Evolutionary conservation across 2,329 filamentous ascomycete genomes (phyloP), one percentile per base, ranked within the genome.

Genomic region (Apiospora malaysiana): DNA sequence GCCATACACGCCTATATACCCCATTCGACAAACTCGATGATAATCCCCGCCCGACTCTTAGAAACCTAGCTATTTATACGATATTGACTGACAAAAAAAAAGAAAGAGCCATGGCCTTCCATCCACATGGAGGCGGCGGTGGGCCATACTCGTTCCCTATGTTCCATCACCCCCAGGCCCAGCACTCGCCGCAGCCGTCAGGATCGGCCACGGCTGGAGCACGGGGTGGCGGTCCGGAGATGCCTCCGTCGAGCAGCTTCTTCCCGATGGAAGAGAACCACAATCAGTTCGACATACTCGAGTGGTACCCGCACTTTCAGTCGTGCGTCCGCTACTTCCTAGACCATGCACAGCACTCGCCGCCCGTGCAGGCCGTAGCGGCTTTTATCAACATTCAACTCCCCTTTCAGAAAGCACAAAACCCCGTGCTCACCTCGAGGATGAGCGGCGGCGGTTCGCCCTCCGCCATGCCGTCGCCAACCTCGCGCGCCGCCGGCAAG

Each of bases 221-320:
- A 49, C 67, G 67, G 67, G 67, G 67, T n/a, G 25, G 25, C 67
- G 67, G 45, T 32, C 67, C 75, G 42, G 77, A 77, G 18, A 69
- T 77, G n/a, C 74, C 76, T 14, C 73, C 77, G 49, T 56, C 46
- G 4, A 40, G 45, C 25, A 40, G 45, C 25, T 68, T 68, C 46
- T 51, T 51, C 46, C 66, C 43, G n/a, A 68, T 68, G 66, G 37
- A 40, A 46, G 47, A 68, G 45, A 56, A 51, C 45, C 46, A 68
- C 46, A 68, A 10, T 32, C 77, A 78, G 66, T 91, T 95, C 82
- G 93, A 95, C 81, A 93, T 98, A 74, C 92, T 98, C 79, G 93
- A 94, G 72, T 98, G 96, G 96, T 93, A 97, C 80, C 93, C 94
- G 12, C 92, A 93, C 72, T 97, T 97, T 81, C 92, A 96, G 82